Base-by-base conservation (phyloP, 139 green algal genomes). In the Pseudopediastrum boryanum region DNA sequence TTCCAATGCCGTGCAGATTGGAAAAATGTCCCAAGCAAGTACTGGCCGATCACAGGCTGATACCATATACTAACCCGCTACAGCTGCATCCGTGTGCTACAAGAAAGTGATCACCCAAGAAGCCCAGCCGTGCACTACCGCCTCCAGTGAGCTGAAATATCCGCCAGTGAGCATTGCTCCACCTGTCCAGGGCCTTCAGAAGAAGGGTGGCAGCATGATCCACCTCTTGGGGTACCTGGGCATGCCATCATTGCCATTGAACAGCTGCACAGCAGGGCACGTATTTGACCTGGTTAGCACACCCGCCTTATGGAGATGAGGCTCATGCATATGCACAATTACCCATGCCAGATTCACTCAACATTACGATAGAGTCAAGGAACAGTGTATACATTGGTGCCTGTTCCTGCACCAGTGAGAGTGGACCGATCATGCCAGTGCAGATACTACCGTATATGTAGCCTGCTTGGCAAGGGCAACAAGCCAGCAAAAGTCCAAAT, bases 191-290 rank as follows among this genome's bases (percentile, higher is more conserved):
- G 64, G 39, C n/a, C 1, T 36, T 86, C 44, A 93, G 16, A 98
- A 91, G 48, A 99, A 84, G 1, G 94, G 95, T 23, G 96, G 96
- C 33, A 99, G 82, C 72, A 99, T 95, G 50, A 98, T 86, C 89
- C 90, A 99, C 13, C 95, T 86, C 31, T 85, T 84, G 0, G 94
- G 95, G 85, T 99, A 99, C 90, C 94, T 96, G 0, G 79, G 66
- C 0, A 88, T 85, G 5, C 96, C 95, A 2, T 98, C 93, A 75
- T 94, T 94, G 43, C 96, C 96, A 65, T 99, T 92, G 86, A 99
- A 99, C 0, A 87, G 91, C 90, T 97, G 87, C 72, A 87, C 21
- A 70, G 2, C n/a, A 29, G 0, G 41, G 4, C 29, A 50, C 25
- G 19, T 21, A 5, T 69, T 33, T 3, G 64, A 16, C 8, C 46